A percentile compares a stretch with the other conserved stretches of the same genome.
Conservation (phyloP, 2,329 filamentous ascomycete genomes). For the Aureobasidium sp. region DNA sequence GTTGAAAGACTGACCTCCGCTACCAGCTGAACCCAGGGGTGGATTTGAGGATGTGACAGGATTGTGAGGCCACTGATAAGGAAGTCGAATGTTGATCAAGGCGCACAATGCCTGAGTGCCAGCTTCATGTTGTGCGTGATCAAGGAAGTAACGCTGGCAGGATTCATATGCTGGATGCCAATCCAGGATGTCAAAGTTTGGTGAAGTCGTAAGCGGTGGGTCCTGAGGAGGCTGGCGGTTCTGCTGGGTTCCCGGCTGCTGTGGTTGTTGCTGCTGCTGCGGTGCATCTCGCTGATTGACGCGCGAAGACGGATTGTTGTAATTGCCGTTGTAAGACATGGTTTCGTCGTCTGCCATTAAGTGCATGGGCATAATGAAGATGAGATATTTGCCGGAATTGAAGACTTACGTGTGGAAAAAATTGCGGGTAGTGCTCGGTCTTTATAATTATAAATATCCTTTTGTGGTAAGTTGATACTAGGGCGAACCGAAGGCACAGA, state of each 20-base stretch:
- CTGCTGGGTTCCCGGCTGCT: neutral
- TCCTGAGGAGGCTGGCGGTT: neutral
- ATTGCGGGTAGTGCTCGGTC: conserved; percentile 2
- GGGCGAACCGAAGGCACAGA: conserved; percentile 3
- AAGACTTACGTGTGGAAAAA: neutral
- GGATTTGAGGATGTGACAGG: conserved; percentile 35
- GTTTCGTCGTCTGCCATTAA: conserved; percentile 6
- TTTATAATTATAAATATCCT: conserved; percentile 9
- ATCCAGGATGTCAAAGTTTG: conserved; percentile 70
- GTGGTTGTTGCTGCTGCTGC: conserved; percentile 5
- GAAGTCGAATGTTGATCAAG: conserved; percentile 84
- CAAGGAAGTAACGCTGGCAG: conserved; percentile 84
- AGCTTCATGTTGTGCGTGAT: conserved; percentile 75
- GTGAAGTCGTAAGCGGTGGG: conserved; percentile 29
- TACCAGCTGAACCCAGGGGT: neutral
- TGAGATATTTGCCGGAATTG: neutral
- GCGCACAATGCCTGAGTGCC: conserved; percentile 82
- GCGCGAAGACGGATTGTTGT: neutral
- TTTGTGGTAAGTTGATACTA: neutral
- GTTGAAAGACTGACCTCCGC: conserved; percentile 18
- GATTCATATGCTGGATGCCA: conserved; percentile 90
- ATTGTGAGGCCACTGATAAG: conserved; percentile 60
- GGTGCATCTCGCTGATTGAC: neutral
- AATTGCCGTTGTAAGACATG: conserved; percentile 7
- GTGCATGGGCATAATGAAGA: conserved; percentile 8